Conservation (phyloP, 148 eudicot species). For the Rhododendron mucronatum region DNA sequence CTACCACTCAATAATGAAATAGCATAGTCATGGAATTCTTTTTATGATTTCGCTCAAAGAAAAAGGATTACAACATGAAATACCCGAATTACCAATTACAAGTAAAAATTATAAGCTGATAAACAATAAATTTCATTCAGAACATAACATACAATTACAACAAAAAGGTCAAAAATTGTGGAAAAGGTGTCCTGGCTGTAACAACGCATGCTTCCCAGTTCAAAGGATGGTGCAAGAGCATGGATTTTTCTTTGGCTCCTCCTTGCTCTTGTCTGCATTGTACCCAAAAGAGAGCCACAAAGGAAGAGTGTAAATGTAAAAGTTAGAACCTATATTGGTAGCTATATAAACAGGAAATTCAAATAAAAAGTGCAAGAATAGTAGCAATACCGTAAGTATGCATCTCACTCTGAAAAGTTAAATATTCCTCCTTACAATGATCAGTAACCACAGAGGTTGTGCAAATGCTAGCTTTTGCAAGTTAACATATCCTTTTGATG, state of each 20-base stretch:
- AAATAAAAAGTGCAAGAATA: background rate
- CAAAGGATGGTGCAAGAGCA: slow-evolving; percentile 31
- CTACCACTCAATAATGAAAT: background rate
- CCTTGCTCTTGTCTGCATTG: slow-evolving; percentile 31
- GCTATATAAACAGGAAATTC: background rate
- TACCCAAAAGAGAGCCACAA: background rate
- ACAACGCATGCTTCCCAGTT: slow-evolving; percentile 8
- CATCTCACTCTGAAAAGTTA: background rate
- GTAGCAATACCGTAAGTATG: no score
- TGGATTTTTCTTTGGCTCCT: slow-evolving; percentile 20
- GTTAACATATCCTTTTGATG: background rate
- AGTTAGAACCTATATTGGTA: no score
- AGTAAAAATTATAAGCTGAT: slow-evolving; percentile 9
- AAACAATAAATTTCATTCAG: background rate
- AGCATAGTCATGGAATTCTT: background rate
- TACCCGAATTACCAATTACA: slow-evolving; percentile 13
- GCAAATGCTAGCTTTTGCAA: background rate
- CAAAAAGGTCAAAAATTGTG: slow-evolving; percentile 11
- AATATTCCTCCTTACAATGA: background rate
- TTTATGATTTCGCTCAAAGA: background rate
- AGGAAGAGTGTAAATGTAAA: background rate
- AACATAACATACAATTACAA: background rate
- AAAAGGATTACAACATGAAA: slow-evolving; percentile 8
- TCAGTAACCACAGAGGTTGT: background rate
- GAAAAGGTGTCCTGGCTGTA: background rate